phyloP scores from a whole-genome alignment of 139 green algal species.

The Coelastrella sp. region DNA sequence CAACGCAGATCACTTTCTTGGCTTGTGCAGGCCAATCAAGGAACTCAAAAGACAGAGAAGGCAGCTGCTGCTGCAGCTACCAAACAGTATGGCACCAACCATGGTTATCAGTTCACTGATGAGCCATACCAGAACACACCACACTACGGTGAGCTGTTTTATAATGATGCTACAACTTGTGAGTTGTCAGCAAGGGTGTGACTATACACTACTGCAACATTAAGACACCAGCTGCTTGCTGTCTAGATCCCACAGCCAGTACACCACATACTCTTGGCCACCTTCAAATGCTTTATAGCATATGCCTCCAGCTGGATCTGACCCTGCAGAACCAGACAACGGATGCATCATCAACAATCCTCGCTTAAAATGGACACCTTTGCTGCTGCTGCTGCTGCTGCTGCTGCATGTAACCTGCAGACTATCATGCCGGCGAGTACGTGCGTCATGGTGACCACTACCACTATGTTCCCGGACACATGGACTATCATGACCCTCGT shows the following conservation, averaged over 20 bases:
- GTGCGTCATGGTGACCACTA: background rate
- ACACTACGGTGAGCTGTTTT: background rate
- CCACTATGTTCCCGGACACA: background rate
- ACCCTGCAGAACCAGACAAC: no score
- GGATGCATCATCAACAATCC: no score
- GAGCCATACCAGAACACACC: background rate
- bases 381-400: background rate
- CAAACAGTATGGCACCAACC: background rate
- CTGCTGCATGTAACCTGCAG: background rate
- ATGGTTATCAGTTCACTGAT: background rate
- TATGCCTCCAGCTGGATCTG: no score
- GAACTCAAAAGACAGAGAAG: background rate
- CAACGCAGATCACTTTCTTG: no score
- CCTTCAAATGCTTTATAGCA: no score
- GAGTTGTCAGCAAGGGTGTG: background rate
- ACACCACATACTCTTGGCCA: no score
- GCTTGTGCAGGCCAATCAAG: no score
- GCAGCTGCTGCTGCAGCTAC: background rate
- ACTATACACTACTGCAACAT: no score
- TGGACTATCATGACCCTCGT: background rate
- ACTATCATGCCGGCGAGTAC: background rate
- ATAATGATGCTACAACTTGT: background rate
- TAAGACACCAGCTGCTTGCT: no score
- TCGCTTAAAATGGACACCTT: no score
- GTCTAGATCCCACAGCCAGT: no score